These are phyloP conservation scores for Apiospora hydei DNA, from an alignment of 2,329 filamentous ascomycete species.

Conservation along the genomic window DNA sequence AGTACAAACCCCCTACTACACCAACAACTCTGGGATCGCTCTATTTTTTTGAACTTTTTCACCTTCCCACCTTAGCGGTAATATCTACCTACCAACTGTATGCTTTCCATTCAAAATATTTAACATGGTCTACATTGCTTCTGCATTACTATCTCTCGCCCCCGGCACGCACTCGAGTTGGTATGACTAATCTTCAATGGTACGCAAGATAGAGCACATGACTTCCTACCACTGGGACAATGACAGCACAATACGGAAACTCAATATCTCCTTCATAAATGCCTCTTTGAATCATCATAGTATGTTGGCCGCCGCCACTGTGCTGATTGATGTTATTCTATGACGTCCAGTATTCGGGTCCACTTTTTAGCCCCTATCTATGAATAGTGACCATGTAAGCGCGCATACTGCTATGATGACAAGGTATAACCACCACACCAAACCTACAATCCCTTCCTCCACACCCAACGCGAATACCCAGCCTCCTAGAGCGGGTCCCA, in stretches of 20 bases:
- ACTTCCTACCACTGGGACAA: neutral
- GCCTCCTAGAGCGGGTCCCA: conserved; percentile 28
- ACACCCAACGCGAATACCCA: conserved; percentile 41
- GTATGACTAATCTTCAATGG: neutral
- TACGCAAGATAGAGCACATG: neutral
- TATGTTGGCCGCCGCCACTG: neutral
- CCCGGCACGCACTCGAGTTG: too few species aligned
- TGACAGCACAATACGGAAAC: too few species aligned
- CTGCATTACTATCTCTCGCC: neutral
- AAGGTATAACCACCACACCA: conserved; percentile 42
- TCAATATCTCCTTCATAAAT: too few species aligned
- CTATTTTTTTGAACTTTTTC: neutral
- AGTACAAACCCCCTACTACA: neutral
- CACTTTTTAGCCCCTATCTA: conserved; percentile 29
- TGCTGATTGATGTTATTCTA: neutral
- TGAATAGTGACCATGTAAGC: conserved; percentile 39
- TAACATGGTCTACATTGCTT: neutral
- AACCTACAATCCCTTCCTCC: conserved; percentile 36
- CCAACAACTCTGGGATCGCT: neutral
- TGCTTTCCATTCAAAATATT: neutral
- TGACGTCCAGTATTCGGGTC: neutral
- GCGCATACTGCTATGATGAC: conserved; percentile 38
- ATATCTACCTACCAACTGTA: rapidly evolving
- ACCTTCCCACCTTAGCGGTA: too few species aligned
- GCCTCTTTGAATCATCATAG: neutral